Base-by-base conservation (phyloP, 306 rosid species). In the Datisca glomerata region DNA sequence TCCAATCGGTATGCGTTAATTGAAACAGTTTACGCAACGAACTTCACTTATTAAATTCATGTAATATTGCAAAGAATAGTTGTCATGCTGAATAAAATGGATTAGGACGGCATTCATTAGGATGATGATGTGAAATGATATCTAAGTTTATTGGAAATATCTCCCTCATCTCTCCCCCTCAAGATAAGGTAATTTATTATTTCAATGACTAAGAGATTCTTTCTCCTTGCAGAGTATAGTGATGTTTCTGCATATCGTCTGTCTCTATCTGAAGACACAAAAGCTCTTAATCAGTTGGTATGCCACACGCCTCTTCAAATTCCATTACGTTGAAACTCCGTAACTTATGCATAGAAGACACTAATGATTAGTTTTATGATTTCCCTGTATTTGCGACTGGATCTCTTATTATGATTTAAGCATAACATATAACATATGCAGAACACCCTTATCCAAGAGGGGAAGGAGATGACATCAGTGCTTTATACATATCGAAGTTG, bases 401-500 rank as follows among this genome's bases (percentile, higher is more conserved):
- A n/a, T n/a, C n/a, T n/a, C n/a, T n/a, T n/a, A n/a, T n/a, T n/a
- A n/a, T n/a, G n/a, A n/a, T n/a, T n/a, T n/a, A n/a, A n/a, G n/a
- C n/a, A n/a, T n/a, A 39, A 24, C 23, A 50, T 21, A 1, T 15
- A 5, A 22, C 14, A 38, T 37, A 24, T 25, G 72, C 83, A 83
- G 96, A 82, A 74, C 61, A 49, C 67, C 31, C 94, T 87, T 43
- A 69, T 78, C 23, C 89, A 69, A 21, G 97, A 87, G 71, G 97
- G 97, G 45, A 87, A 79, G 81, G 94, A 83, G 61, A 87, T 83
- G 97, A 60, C 89, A 36, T 83, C 97, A 0, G 94, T 79, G 67
- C 97, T 87, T 53, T 87, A 87, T 70, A 87, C 97, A 12, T 87
- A 87, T 68, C 89, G 97, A 23, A 79, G 94, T 55, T 83, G 97